Conservation (phyloP, 345 rosid genomes). For the Clarkia xantiana region DNA sequence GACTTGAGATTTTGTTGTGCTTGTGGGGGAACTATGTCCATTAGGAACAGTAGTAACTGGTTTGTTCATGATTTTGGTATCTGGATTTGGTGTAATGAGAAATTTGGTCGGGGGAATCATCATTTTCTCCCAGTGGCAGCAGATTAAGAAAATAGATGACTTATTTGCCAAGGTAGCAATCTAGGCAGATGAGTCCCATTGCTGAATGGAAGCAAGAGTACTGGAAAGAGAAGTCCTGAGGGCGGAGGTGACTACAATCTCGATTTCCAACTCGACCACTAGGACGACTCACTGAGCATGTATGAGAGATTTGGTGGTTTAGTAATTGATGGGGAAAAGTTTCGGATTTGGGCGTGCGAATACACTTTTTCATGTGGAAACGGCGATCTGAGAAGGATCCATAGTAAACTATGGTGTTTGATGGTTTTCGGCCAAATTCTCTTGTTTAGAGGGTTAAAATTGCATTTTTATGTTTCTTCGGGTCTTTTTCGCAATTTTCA, state of each 20-base stretch:
- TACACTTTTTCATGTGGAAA: no score
- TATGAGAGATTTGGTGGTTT: constrained; percentile 7
- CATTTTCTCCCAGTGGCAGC: constrained; percentile 13
- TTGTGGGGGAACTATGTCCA: not conserved
- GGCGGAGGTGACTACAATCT: constrained; percentile 14
- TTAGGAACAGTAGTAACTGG: not conserved
- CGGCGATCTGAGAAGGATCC: no score
- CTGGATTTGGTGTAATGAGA: constrained; percentile 19
- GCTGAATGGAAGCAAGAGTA: constrained; percentile 25
- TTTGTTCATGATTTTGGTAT: constrained; percentile 2
- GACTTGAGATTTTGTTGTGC: not conserved
- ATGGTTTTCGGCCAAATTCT: no score
- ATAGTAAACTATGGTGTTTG: no score
- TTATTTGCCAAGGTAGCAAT: constrained; percentile 20
- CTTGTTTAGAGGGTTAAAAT: no score
- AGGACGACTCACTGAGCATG: constrained; percentile 18
- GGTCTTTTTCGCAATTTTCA: no score
- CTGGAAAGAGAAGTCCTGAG: constrained; percentile 4
- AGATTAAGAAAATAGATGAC: constrained; percentile 16
- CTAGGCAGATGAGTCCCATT: constrained; percentile 25
- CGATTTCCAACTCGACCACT: constrained; percentile 16
- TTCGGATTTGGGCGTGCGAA: no score
- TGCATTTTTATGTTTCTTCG: no score
- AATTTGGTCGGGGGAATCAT: constrained; percentile 5
- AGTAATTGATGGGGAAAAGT: no score